Conservation (phyloP, 176 grass and related monocot genomes). For the Rhipidocladum racemiflorum region DNA sequence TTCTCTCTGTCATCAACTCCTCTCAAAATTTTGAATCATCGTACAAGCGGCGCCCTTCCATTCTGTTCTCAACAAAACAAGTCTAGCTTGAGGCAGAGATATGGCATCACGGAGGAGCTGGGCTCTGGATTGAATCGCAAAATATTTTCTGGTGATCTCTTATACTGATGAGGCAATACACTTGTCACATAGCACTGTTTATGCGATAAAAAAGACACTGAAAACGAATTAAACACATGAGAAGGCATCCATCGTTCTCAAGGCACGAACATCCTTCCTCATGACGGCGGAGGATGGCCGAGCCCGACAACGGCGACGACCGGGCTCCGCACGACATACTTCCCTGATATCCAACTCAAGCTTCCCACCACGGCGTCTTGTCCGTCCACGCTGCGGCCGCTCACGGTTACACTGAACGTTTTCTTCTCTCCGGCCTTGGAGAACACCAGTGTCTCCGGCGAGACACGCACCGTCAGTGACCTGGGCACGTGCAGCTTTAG, state of each 20-base stretch:
- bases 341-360: conserved; percentile 2
- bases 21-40: too few relatives aligned
- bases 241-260: neutral
- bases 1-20: too few relatives aligned
- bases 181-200: too few relatives aligned
- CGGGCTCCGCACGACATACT: conserved; percentile 25
- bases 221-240: too few relatives aligned
- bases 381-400: neutral
- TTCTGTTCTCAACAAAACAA: too few relatives aligned
- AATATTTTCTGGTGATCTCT: neutral
- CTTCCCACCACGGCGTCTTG: neutral
- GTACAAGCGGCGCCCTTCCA: too few relatives aligned
- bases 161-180: too few relatives aligned
- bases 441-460: conserved; percentile 24
- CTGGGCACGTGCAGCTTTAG: neutral
- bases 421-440: neutral
- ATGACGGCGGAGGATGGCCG: neutral
- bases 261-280: neutral
- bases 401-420: conserved; percentile 32
- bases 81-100: too few relatives aligned
- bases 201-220: too few relatives aligned
- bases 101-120: too few relatives aligned
- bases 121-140: too few relatives aligned
- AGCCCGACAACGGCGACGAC: neutral
- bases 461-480: conserved; percentile 1